Conservation (phyloP, 139 green algal species). For the Chloropicon primus region DNA sequence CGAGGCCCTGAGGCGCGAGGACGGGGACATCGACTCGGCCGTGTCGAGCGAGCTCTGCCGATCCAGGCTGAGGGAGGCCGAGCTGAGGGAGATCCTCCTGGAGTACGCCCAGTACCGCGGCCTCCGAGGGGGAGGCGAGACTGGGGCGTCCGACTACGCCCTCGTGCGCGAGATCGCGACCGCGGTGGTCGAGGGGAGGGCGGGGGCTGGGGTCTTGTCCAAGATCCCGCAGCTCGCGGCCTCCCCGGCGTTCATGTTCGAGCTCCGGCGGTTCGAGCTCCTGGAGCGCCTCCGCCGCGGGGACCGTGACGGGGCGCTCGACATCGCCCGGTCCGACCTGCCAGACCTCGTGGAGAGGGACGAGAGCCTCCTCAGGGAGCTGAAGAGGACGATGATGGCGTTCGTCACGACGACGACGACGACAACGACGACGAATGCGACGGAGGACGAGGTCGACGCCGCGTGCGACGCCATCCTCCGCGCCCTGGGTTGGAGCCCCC, state of each 20-base stretch:
- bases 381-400: background rate
- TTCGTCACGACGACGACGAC: background rate
- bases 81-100: conserved; percentile 6
- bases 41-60: conserved; percentile 12
- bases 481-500: background rate
- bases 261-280: background rate
- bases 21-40: conserved; percentile 5
- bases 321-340: background rate
- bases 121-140: too few relatives aligned
- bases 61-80: background rate
- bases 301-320: background rate
- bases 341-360: background rate
- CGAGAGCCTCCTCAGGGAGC: background rate
- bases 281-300: background rate
- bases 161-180: too few relatives aligned
- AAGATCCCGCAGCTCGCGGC: too few relatives aligned
- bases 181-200: too few relatives aligned
- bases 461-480: background rate
- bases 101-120: conserved; percentile 19
- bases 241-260: background rate
- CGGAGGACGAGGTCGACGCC: background rate
- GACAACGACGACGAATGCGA: background rate
- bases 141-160: too few relatives aligned
- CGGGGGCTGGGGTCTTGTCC: too few relatives aligned
- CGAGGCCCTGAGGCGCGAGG: conserved; percentile 20